Base-by-base conservation (phyloP, 805 yeast genomes). In the Candida ficus region DNA sequence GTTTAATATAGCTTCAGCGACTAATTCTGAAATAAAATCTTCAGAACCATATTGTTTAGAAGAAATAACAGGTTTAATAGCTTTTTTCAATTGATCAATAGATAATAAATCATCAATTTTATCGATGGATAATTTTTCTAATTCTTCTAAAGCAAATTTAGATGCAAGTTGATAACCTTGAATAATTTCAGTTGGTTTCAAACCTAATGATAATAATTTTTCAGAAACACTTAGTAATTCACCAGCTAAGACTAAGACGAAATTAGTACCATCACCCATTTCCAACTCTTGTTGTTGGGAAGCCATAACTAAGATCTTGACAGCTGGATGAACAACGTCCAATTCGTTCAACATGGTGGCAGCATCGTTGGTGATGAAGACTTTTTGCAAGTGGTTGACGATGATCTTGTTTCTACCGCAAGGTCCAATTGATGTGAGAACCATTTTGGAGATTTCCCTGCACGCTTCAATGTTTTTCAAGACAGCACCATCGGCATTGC, bases 261-360 rank as follows among this genome's bases (percentile, higher is more conserved):
- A 75, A 63, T 91, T 93, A 19, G 97, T 86, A 56, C 86, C 87
- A 64, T 93, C 99, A 45, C 99, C 99, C 88, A 91, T 84, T 70
- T 91, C 99, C 53, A 79, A 76, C 62, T 93, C 96, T 67, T 93
- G 99, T 68, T 93, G 99, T 61, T 91, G 86, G 12, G 95, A 80
- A 17, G 98, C 95, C 97, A 89, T 89, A 41, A 91, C 93, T 47
- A 93, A 75, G 35, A 93, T 78, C 64, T 91, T 93, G 10, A 93
- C 99, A 3, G 96, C 98, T 6, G 99, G 99, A 61, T 91, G 98
- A 35, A 93, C 89, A 50, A 91, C 88, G 47, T 91, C 97, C 41
- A 91, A 70, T 63, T 93, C 98, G 50, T 83, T 78, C 45, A 93
- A 71, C 82, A 93, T 93, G 7, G 99, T 93, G 29, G 97, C 96